These are phyloP conservation scores for Aspergillus udagawae DNA, from an alignment of 2,329 filamentous ascomycete genomes.

Conservation along the genomic window DNA sequence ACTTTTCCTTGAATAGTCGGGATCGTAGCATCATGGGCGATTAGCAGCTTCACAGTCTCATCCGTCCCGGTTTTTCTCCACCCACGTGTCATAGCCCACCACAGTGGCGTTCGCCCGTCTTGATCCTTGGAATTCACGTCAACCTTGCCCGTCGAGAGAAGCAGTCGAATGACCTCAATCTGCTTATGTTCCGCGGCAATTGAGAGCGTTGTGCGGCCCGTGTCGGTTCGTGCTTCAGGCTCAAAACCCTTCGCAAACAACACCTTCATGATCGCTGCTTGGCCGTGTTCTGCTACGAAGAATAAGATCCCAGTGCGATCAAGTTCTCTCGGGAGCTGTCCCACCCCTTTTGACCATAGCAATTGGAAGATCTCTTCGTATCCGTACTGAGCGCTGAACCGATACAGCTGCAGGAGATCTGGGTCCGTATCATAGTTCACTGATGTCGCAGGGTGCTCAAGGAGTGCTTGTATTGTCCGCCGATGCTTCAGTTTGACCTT, in stretches of 20 bases:
- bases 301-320: not conserved
- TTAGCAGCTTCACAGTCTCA: not conserved
- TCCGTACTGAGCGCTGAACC: not conserved
- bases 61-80: not conserved
- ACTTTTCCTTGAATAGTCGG: not conserved
- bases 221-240: not conserved
- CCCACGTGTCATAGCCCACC: not conserved
- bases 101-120: not conserved
- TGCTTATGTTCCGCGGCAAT: not conserved
- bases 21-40: not conserved
- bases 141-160: not conserved
- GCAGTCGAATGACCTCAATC: not conserved
- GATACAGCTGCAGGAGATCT: not conserved
- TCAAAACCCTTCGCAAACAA: not conserved
- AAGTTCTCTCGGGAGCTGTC: not conserved
- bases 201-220: not conserved
- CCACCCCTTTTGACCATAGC: not conserved
- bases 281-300: not conserved
- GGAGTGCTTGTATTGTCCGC: not conserved
- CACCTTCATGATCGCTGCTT: not conserved
- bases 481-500: not conserved
- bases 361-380: not conserved
- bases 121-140: not conserved
- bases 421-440: not conserved
- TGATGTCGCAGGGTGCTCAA: not conserved